These are phyloP conservation scores for Talaromyces amestolkiae DNA, from an alignment of 2,329 filamentous ascomycete species.

Conservation along the genomic window DNA sequence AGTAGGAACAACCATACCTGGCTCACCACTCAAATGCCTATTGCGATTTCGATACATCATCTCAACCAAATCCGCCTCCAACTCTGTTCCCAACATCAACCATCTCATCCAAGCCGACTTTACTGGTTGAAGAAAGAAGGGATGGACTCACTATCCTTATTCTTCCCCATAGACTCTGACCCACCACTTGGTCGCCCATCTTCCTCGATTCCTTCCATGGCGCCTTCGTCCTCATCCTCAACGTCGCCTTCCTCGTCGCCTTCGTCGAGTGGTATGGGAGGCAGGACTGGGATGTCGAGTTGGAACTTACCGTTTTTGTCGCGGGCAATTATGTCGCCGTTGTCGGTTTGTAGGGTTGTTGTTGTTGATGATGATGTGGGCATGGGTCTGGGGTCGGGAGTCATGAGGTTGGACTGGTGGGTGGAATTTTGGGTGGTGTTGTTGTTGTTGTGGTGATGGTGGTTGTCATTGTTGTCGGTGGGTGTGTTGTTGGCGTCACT, in stretches of 20 bases:
- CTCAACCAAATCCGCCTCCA: slow-evolving; percentile 47
- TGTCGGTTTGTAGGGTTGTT: slow-evolving; percentile 24
- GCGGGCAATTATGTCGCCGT: slow-evolving; percentile 50
- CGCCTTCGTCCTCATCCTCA: slow-evolving; percentile 35
- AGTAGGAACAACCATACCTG: slow-evolving; percentile 42
- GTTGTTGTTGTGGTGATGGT: background rate
- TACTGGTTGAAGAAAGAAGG: background rate
- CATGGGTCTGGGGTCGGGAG: background rate
- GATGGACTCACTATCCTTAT: slow-evolving; percentile 41
- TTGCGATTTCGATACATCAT: slow-evolving; percentile 42
- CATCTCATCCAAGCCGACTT: too few species aligned
- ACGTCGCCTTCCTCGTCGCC: slow-evolving; percentile 38
- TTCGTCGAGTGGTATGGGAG: slow-evolving; percentile 35
- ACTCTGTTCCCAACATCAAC: slow-evolving; percentile 32
- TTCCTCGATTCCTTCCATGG: slow-evolving; percentile 47
- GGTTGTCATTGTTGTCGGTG: background rate
- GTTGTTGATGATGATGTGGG: background rate
- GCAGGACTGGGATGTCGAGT: slow-evolving; percentile 46
- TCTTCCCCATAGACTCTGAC: slow-evolving; percentile 30
- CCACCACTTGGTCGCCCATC: slow-evolving; percentile 53
- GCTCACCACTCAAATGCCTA: slow-evolving; percentile 58
- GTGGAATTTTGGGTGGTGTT: background rate
- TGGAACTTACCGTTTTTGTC: slow-evolving; percentile 50
- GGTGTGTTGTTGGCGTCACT: background rate
- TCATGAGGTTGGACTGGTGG: background rate